Percentiles rank a stretch among this genome's conserved stretches.
phyloP scores from a whole-genome alignment of 164 flowering plant species.

The Houttuynia cordata region DNA sequence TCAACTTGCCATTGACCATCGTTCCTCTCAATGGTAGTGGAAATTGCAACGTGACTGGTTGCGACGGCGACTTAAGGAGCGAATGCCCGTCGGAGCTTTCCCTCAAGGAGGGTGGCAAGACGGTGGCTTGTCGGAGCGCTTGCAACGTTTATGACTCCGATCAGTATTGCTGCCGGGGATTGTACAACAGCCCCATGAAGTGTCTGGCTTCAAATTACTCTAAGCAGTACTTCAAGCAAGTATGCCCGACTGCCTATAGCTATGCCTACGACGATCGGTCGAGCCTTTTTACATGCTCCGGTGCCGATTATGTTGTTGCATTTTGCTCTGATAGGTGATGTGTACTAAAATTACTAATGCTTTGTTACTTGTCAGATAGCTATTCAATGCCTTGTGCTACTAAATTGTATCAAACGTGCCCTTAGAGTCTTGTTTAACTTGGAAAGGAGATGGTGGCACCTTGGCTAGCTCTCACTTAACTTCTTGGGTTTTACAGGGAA shows the following conservation, averaged over 20 bases:
- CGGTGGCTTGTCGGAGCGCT: slow-evolving; percentile 62
- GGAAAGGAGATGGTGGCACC: too few species aligned
- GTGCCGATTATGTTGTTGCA: slow-evolving; percentile 2
- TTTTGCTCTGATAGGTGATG: background rate
- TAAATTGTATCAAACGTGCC: too few species aligned
- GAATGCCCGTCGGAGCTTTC: slow-evolving; percentile 66
- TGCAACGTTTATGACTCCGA: slow-evolving; percentile 75
- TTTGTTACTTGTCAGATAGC: too few species aligned
- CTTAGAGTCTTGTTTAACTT: too few species aligned
- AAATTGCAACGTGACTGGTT: slow-evolving; percentile 62
- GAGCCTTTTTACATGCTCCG: slow-evolving; percentile 19
- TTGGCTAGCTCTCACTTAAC: background rate
- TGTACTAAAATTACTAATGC: slow-evolving; percentile 1
- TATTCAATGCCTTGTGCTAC: too few species aligned
- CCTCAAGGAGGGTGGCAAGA: slow-evolving; percentile 28
- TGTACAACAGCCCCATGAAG: slow-evolving; percentile 33
- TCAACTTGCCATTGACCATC: slow-evolving; percentile 55
- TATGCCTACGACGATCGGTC: slow-evolving; percentile 19
- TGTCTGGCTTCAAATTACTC: slow-evolving; percentile 15
- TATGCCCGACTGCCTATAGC: slow-evolving; percentile 24
- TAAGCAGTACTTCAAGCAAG: slow-evolving; percentile 14
- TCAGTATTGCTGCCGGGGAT: slow-evolving; percentile 69
- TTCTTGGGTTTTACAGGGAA: background rate
- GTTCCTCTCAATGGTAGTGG: slow-evolving; percentile 56
- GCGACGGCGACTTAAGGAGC: slow-evolving; percentile 45